Evolutionary conservation across 2,329 filamentous ascomycete genomes (phyloP).

Genomic region (Teratosphaeria zuluensis): DNA sequence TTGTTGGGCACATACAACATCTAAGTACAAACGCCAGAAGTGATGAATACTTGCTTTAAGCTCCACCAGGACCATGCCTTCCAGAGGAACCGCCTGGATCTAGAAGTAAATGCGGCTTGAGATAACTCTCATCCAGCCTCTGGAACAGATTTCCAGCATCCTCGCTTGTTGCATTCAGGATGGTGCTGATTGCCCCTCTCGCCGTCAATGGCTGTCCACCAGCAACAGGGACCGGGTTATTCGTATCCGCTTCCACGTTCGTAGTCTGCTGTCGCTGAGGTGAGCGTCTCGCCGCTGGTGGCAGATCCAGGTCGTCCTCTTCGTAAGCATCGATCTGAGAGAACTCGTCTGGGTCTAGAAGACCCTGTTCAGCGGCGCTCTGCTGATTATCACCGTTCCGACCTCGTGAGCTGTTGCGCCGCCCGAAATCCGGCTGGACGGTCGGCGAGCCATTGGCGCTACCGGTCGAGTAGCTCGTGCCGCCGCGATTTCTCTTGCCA

Average conservation of each 20-base stretch:
- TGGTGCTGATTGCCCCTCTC: slow-evolving; percentile 64
- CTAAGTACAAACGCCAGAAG: background rate
- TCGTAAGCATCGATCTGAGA: slow-evolving; percentile 39
- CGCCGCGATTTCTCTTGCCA: slow-evolving; percentile 28
- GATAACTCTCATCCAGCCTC: slow-evolving; percentile 89
- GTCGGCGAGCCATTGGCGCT: slow-evolving; percentile 42
- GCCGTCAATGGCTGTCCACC: slow-evolving; percentile 48
- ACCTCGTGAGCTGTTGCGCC: slow-evolving; percentile 43
- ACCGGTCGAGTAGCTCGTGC: slow-evolving; percentile 51
- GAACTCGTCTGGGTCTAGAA: slow-evolving; percentile 40
- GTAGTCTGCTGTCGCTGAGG: slow-evolving; percentile 26
- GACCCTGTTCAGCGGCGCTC: slow-evolving; percentile 40
- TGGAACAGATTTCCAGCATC: slow-evolving; percentile 85
- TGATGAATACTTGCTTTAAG: background rate
- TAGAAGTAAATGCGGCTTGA: slow-evolving; percentile 81
- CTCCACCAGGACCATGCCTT: background rate
- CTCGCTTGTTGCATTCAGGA: slow-evolving; percentile 67
- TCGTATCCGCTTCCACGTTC: slow-evolving; percentile 8
- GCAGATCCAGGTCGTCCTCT: slow-evolving; percentile 50
- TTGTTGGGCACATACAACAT: background rate
- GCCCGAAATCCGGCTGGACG: slow-evolving; percentile 32
- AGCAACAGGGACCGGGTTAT: slow-evolving; percentile 31
- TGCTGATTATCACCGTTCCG: slow-evolving; percentile 31
- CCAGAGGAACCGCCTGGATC: slow-evolving; percentile 44
- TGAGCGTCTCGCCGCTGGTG: slow-evolving; percentile 45